Base-by-base conservation (phyloP, 2,329 filamentous ascomycete genomes). In the Fusarium citri region DNA sequence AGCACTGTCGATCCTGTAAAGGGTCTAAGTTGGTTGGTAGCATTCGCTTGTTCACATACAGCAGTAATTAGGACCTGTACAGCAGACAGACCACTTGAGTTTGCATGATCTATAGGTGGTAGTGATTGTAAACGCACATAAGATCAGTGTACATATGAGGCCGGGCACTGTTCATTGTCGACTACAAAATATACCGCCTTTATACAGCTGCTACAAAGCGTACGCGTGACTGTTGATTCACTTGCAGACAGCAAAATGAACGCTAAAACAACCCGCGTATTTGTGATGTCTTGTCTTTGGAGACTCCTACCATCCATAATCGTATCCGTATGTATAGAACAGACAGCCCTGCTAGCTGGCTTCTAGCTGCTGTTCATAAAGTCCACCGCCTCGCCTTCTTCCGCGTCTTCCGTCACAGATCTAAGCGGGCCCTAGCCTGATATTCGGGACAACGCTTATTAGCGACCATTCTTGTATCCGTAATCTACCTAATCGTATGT, bases 401-500 rank as follows among this genome's bases (percentile, higher is more conserved):
- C 67, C 63, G 54, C 63, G 61, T 53, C 62, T 66, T 66, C 51
- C 46, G 59, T 71, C 54, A 43, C 48, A 65, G 68, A 70, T 70
- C 68, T 70, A 51, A 64, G 68, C 68, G 67, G 67, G 58, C 54
- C 60, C 63, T 68, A 57, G 58, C 63, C 58, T 60, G 42, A 55
- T 55, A 54, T 47, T 65, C 68, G 64, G 68, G 59, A 70, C 59
- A 45, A 37, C 31, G 43, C 54, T 68, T 34, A 34, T 59, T 46
- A 48, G 40, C 23, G 15, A 30, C n/a, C 53, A 58, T 63, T 63
- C 41, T 37, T n/a, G 18, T 37, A n/a, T 37, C 34, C 34, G 34
- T 25, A 26, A 53, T 53, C 49, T 53, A 26, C 31, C 15, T 41
- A 16, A 65, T 74, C 66, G 71, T 74, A 73, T 69, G 72, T 73